A percentile compares a stretch with the other conserved stretches of the same genome.
Evolutionary conservation across 768 basidiomycete species (phyloP).

Genomic region (Tephrocybe sp.): DNA sequence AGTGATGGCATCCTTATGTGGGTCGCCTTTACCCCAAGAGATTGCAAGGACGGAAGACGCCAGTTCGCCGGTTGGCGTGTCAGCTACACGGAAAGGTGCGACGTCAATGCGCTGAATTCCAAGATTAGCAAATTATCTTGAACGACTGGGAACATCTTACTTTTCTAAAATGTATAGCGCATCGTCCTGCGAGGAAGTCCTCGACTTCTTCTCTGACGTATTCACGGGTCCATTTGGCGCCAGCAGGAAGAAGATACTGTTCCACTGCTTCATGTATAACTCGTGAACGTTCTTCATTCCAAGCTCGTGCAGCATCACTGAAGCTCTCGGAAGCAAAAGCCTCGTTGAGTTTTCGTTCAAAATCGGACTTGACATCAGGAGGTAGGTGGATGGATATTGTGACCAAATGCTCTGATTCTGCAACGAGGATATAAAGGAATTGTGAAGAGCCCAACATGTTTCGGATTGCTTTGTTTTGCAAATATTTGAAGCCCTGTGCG

Average conservation of each 20-base stretch:
- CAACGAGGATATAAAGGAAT: conserved; percentile 87
- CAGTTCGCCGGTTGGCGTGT: conserved; percentile 67
- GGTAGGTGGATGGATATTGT: conserved; percentile 70
- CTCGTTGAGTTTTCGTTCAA: conserved; percentile 73
- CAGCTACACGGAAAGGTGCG: conserved; percentile 63
- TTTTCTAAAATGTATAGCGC: conserved; percentile 64
- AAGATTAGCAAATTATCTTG: conserved; percentile 14
- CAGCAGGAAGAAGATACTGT: conserved; percentile 79
- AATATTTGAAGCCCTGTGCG: conserved; percentile 90
- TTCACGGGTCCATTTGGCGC: conserved; percentile 85
- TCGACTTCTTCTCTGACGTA: conserved; percentile 89
- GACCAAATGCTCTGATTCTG: conserved; percentile 87
- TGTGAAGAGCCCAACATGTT: conserved; percentile 72
- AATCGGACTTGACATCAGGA: conserved; percentile 54
- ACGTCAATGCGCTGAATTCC: conserved; percentile 71
- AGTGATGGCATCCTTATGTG: conserved; percentile 84
- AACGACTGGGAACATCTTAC: conserved; percentile 41
- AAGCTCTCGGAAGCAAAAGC: conserved; percentile 85
- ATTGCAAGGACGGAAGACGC: conserved; percentile 83
- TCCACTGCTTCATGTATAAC: conserved; percentile 79
- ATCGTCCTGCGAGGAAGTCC: conserved; percentile 69
- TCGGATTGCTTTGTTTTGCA: conserved; percentile 70
- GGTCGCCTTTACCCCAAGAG: conserved; percentile 95
- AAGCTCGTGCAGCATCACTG: conserved; percentile 80
- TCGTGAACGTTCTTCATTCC: conserved; percentile 84